phyloP scores from a whole-genome alignment of 345 rosid species.

The Brassica napus region Da-Ae NC_063444.1:722001-722500 shows the following conservation, averaged over 20 bases:
- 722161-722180: neutral
- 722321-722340: slow-evolving; percentile 27
- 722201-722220: neutral
- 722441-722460: slow-evolving; percentile 42
- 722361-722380: slow-evolving; percentile 33
- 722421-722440: slow-evolving; percentile 41
- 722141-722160: neutral
- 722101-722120: neutral
- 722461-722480: slow-evolving; percentile 36
- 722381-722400: slow-evolving; percentile 24
- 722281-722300: slow-evolving; percentile 28
- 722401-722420: slow-evolving; percentile 35
- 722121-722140: neutral
- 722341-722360: slow-evolving; percentile 19
- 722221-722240: neutral
- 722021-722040: neutral
- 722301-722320: slow-evolving; percentile 34
- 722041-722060: neutral
- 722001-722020: neutral
- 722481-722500: slow-evolving; percentile 25
- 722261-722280: slow-evolving; percentile 20
- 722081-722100: neutral
- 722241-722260: neutral
- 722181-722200: neutral
- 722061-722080: neutral